Conservation (phyloP, 2,329 filamentous ascomycete genomes). For the Aspergillus pseudoglaucus region DNA sequence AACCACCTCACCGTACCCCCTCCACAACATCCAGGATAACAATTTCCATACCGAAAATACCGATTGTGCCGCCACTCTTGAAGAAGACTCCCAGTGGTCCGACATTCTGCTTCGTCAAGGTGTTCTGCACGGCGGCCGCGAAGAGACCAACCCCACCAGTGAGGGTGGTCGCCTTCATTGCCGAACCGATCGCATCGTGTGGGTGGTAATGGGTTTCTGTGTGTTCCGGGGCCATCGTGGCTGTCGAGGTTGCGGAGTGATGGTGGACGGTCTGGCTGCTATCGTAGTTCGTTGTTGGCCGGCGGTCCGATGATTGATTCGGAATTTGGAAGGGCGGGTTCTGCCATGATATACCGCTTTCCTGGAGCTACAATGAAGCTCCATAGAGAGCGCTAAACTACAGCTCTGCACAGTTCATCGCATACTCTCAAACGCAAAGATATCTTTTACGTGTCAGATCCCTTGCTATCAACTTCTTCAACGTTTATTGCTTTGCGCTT, state of each 20-base stretch:
- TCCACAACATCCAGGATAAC: background rate
- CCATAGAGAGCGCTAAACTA: background rate
- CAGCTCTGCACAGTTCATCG: background rate
- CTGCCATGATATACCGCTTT: constrained; percentile 22
- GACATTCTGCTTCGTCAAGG: constrained; percentile 73
- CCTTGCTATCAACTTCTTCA: background rate
- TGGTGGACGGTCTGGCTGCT: constrained; percentile 17
- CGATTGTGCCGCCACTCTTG: constrained; percentile 68
- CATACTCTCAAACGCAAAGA: background rate
- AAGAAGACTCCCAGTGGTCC: constrained; percentile 76
- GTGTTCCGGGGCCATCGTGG: constrained; percentile 44
- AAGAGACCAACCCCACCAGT: constrained; percentile 64
- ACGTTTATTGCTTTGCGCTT: background rate
- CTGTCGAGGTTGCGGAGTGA: constrained; percentile 13
- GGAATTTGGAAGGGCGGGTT: constrained; percentile 23
- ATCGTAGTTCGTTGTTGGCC: constrained; percentile 7
- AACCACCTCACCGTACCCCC: background rate
- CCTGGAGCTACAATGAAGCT: constrained; percentile 12
- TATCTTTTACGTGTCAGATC: background rate
- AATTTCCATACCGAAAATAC: constrained; percentile 52
- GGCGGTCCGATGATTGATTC: constrained; percentile 8
- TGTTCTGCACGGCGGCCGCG: constrained; percentile 76
- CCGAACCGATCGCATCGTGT: constrained; percentile 65
- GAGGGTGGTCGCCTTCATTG: constrained; percentile 58
- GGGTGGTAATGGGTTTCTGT: constrained; percentile 57